phyloP scores from a whole-genome alignment of 1,284 basidiomycete genomes.

The Marasmius sp. region DNA sequence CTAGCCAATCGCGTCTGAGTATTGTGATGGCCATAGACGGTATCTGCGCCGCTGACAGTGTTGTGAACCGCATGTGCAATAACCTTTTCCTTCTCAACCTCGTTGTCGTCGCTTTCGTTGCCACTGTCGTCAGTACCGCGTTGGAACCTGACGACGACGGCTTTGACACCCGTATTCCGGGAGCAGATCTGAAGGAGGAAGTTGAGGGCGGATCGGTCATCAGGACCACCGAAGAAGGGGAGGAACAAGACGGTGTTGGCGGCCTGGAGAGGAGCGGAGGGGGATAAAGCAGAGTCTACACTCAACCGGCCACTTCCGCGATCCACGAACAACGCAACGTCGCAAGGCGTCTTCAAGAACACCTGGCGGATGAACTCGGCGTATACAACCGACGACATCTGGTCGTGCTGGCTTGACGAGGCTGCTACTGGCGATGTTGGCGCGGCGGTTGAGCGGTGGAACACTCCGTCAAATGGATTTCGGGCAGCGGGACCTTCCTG shows the following conservation, averaged over 20 bases:
- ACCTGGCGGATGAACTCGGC: constrained; percentile 81
- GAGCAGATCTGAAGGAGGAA: constrained; percentile 79
- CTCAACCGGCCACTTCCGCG: constrained; percentile 31
- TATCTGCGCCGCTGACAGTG: constrained; percentile 59
- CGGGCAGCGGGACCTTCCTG: constrained; percentile 23
- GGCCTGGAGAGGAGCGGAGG: constrained; percentile 15
- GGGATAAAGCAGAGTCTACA: background rate
- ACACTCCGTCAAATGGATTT: constrained; percentile 64
- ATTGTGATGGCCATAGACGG: constrained; percentile 61
- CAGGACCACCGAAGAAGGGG: constrained; percentile 91
- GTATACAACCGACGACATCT: constrained; percentile 57
- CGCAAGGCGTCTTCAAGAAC: constrained; percentile 63
- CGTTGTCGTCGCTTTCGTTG: constrained; percentile 31
- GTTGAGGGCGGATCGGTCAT: constrained; percentile 82
- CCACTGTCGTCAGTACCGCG: constrained; percentile 37
- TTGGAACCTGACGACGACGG: constrained; percentile 66
- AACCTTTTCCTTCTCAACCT: constrained; percentile 21
- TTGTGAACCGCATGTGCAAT: constrained; percentile 21
- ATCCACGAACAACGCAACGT: constrained; percentile 85
- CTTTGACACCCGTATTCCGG: constrained; percentile 57
- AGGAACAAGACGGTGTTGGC: constrained; percentile 69
- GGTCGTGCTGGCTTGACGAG: constrained; percentile 29
- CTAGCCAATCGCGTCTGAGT: constrained; percentile 68
- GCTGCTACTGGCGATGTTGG: constrained; percentile 1
- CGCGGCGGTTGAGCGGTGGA: constrained; percentile 38